Base-by-base conservation (phyloP, 495 filamentous ascomycete genomes). In the Eremomyces bilateralis region DNA sequence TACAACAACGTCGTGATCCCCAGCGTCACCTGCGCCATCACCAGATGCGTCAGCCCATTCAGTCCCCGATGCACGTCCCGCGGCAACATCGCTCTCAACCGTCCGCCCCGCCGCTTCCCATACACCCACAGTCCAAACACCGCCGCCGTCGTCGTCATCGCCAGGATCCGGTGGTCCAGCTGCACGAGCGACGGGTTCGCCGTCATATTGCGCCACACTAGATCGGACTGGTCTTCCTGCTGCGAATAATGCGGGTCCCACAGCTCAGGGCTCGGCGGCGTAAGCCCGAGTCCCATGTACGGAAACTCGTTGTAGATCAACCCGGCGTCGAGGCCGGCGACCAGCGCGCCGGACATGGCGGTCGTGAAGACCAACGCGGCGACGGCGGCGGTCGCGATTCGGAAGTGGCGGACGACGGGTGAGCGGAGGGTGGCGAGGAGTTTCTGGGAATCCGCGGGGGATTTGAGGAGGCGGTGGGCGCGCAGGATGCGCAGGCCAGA, bases 281-380 rank as follows among this genome's bases (percentile, higher is more conserved):
- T 61, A 20, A 83, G 61, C 1, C 80, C 80, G 1, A 63, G 56
- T 20, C 90, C 88, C 88, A 97, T 97, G 48, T 66, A 80, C 1
- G 90, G 90, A 50, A 95, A 94, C 46, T 95, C 81, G 50, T 95
- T 95, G 60, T 97, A 97, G 49, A 97, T 93, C 12, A 97, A 59
- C 10, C 88, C 88, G 11, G 88, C 88, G 48, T 97, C 88, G 16
- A 97, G 69, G 20, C 88, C 88, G 1, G 88, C 88, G 19, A 97
- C 88, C 4, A 97, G 64, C 10, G 73, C 88, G 31, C 88, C 88
- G 2, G 88, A 94, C 59, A 97, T 74, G 38, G 77, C 83, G 5
- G 88, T 95, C 8, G 61, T 65, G 59, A 91, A 92, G 36, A 93
- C 76, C 37, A 95, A 65, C 3, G 60, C 56, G 4, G 73, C 67